Evolutionary conservation across 164 flowering plant genomes (phyloP), one percentile per base, ranked within the genome.

Genomic region (Tetracentron sinense): DNA sequence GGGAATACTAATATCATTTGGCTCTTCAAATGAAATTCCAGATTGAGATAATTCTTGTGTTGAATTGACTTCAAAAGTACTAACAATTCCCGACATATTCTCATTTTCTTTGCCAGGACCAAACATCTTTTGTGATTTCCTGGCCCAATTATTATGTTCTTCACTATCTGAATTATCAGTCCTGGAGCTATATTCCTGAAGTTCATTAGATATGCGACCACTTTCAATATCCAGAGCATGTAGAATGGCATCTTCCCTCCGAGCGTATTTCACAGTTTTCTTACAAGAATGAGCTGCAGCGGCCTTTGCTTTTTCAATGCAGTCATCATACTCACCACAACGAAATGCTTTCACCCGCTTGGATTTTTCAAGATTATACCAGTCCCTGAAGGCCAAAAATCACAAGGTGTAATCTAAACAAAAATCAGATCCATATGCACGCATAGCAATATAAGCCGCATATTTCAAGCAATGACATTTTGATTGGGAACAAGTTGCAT

Each of bases 341-440:
- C 90, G 91, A 75, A 92, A 92, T 62, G 92, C 82, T 73, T 93
- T 93, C 73, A 93, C 94, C 50, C 91, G 72, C 77, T 79, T 90
- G 22, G 98, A 85, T 54, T 83, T 90, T 66, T 90, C 89, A 55
- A 93, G 84, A 78, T 90, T 87, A 73, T 89, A 90, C 98, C 98
- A 90, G 68, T 90, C 98, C 73, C 98, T 92, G 77, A 54, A 72
- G 10, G 52, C 33, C 42, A 61, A 42, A 70, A 4, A 26, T 25
- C 22, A 19, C 11, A 51, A 69, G 22, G 10, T 11, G 38, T 16
- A 44, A 55, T 3, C 19, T 22, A 5, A 16, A 27, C 0, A n/a
- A n/a, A n/a, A n/a, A n/a, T 38, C 5, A 64, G 19, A 26, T 58
- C 7, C 14, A 16, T 10, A 38, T 38, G 44, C 14, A 10, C 11